phyloP scores from a whole-genome alignment of 2,329 filamentous ascomycete genomes.

The Lecanicillium sp. region DNA sequence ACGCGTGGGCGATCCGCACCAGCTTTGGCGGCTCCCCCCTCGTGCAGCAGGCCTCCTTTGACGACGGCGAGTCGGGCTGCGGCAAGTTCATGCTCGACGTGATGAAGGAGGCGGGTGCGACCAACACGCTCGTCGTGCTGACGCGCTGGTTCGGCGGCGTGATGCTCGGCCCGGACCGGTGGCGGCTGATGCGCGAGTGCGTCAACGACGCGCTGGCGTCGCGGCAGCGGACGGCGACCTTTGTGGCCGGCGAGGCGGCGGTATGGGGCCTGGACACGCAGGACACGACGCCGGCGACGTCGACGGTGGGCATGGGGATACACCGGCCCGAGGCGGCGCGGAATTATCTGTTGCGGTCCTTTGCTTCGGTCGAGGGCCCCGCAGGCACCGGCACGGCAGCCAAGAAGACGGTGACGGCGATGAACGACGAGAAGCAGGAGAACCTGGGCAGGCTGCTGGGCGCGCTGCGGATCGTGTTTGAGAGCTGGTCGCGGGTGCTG shows the following conservation, averaged over 20 bases:
- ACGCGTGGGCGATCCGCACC: slow-evolving; percentile 44
- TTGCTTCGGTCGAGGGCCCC: slow-evolving; percentile 40
- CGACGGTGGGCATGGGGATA: slow-evolving; percentile 57
- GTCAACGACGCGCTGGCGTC: slow-evolving; percentile 49
- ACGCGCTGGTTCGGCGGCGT: slow-evolving; percentile 58
- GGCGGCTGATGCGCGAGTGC: slow-evolving; percentile 55
- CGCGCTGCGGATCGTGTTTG: slow-evolving; percentile 64
- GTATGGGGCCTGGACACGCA: slow-evolving; percentile 57
- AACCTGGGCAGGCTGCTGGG: slow-evolving; percentile 66
- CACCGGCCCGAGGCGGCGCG: slow-evolving; percentile 66
- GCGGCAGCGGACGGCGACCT: slow-evolving; percentile 32
- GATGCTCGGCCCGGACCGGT: slow-evolving; percentile 56
- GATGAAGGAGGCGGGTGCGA: slow-evolving; percentile 44
- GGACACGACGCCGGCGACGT: slow-evolving; percentile 36
- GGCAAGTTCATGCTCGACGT: slow-evolving; percentile 51
- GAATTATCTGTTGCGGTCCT: slow-evolving; percentile 53
- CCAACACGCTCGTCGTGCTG: slow-evolving; percentile 51
- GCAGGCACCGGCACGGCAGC: slow-evolving; percentile 19
- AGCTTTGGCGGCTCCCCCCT: slow-evolving; percentile 32
- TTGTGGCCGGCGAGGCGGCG: slow-evolving; percentile 44
- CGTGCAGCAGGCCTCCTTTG: slow-evolving; percentile 46
- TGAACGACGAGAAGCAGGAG: slow-evolving; percentile 57
- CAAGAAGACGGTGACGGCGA: slow-evolving; percentile 46
- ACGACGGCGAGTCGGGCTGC: slow-evolving; percentile 57
- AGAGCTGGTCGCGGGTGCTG: slow-evolving; percentile 66